Conservation (phyloP, 169 alveolate genomes). For the Perkinsus marinus region DNA sequence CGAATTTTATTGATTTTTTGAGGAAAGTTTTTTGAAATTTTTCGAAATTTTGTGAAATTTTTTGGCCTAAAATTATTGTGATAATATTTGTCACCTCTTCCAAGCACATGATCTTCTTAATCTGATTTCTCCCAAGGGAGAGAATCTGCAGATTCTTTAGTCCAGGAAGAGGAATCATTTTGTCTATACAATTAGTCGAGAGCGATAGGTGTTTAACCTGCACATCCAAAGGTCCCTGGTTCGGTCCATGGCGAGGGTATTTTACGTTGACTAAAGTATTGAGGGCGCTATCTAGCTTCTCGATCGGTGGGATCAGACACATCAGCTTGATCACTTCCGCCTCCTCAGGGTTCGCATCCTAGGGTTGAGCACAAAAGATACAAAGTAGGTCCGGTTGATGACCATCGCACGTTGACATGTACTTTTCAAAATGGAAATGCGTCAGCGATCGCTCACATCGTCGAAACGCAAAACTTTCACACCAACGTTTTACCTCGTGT, state of each 20-base stretch:
- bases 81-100: no score
- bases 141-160: conserved; percentile 51
- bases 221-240: neutral
- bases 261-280: conserved; percentile 47
- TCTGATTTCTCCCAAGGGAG: conserved; percentile 64
- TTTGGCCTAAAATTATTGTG: no score
- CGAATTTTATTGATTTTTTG: no score
- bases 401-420: no score
- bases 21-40: no score
- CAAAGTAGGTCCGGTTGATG: neutral
- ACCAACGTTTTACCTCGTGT: neutral
- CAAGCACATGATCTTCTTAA: conserved; percentile 59
- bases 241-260: neutral
- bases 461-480: neutral
- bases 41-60: no score
- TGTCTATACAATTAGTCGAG: conserved; percentile 64
- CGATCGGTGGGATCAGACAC: conserved; percentile 57
- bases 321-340: conserved; percentile 40
- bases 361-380: neutral
- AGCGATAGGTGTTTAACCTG: conserved; percentile 46
- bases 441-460: no score
- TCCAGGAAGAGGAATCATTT: conserved; percentile 60
- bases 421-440: no score
- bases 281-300: conserved; percentile 58
- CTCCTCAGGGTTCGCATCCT: conserved; percentile 39